Evolutionary conservation across 2,329 filamentous ascomycete genomes (phyloP).

Genomic region (Myriangium duriaei): DNA sequence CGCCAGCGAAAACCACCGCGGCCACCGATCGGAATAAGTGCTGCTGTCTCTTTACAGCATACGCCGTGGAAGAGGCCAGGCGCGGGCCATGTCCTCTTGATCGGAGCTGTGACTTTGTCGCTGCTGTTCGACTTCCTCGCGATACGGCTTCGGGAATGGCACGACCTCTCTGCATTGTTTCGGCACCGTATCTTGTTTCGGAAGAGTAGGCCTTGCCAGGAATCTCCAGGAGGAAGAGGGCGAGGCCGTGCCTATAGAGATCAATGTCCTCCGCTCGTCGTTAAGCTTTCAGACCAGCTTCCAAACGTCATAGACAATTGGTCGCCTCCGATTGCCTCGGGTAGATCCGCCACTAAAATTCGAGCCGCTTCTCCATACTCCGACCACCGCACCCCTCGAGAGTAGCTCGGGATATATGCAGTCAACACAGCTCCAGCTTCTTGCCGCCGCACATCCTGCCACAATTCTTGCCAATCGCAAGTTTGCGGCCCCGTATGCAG

Average conservation of each 20-base stretch:
- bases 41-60: slow-evolving; percentile 33
- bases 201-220: no score
- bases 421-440: no score
- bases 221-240: no score
- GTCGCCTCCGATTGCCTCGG: slow-evolving; percentile 3
- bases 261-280: not conserved
- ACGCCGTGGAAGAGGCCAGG: slow-evolving; percentile 17
- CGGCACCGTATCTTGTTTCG: no score
- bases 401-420: no score
- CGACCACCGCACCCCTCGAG: no score
- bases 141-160: slow-evolving; percentile 7
- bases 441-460: no score
- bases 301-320: slow-evolving; percentile 4
- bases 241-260: no score
- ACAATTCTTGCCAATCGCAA: no score
- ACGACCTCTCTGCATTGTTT: slow-evolving; percentile 8
- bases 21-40: slow-evolving; percentile 33
- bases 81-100: slow-evolving; percentile 14
- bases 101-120: slow-evolving; percentile 17
- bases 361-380: not conserved
- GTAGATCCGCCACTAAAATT: not conserved
- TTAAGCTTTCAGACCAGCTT: not conserved
- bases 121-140: slow-evolving; percentile 13
- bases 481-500: not conserved
- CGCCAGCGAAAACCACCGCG: slow-evolving; percentile 30